Base-by-base conservation (phyloP, 192 early-diverging fungal genomes). In the Martensiomyces pterosporus region DNA sequence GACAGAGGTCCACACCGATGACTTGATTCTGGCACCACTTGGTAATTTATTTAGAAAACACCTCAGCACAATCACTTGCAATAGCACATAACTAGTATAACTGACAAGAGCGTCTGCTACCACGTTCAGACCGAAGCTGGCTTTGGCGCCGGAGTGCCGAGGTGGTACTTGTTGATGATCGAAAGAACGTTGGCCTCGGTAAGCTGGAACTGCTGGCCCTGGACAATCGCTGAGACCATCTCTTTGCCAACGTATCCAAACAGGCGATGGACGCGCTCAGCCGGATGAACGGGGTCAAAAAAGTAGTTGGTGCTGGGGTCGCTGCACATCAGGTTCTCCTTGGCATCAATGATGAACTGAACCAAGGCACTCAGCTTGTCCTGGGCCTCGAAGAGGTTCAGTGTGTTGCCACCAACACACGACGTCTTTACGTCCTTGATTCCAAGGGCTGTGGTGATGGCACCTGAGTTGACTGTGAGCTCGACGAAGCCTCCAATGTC, bases 401-500 rank as follows among this genome's bases (percentile, higher is more conserved):
- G 29, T 5, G 12, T 32, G 29, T 32, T 32, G 5, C 29, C 29
- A 12, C 12, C 12, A 14, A 41, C 39, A 23, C 39, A 41, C 16
- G 39, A 9, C 16, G 5, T 23, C n/a, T n/a, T n/a, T n/a, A n/a
- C n/a, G n/a, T n/a, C n/a, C n/a, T n/a, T n/a, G n/a, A n/a, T n/a
- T n/a, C n/a, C n/a, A n/a, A n/a, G n/a, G 39, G 39, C 14, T 8
- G 39, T 41, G 6, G 16, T 23, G 22, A 23, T 14, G 14, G 14
- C 6, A 21, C 39, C 39, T 9, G 63, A 62, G 9, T 46, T 58
- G 7, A 39, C 50, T 1, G 70, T 73, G 25, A 52, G 18, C 24
- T 65, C 64, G 7, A 66, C 70, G 49, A 73, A 73, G 9, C 50
- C 54, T 5, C 64, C 59, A 22, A 73, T 57, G 15, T 62, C 57